Conservation (phyloP, 23 red algal species). For the Gracilaria gracilis region DNA sequence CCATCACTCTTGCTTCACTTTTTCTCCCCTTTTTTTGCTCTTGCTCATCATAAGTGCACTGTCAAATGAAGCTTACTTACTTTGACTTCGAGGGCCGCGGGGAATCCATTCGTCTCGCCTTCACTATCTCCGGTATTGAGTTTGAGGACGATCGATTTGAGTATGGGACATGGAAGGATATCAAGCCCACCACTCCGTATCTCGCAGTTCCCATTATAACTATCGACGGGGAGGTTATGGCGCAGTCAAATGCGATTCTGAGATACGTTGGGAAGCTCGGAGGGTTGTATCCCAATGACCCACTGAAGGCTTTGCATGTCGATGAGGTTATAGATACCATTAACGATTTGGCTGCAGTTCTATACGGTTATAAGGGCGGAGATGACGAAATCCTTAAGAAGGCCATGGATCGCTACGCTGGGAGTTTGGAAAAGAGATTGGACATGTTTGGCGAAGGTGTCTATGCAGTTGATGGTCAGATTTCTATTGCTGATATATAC, state of each 20-base stretch:
- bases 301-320: constrained; percentile 35
- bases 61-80: constrained; percentile 37
- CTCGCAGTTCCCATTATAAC: constrained; percentile 31
- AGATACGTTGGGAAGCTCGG: constrained; percentile 61
- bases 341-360: constrained; percentile 9
- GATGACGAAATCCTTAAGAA: constrained; percentile 26
- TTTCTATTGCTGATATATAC: constrained; percentile 49
- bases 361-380: constrained; percentile 10
- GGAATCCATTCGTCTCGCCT: constrained; percentile 60
- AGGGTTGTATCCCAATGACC: constrained; percentile 46
- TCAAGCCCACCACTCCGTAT: constrained; percentile 57
- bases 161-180: constrained; percentile 9
- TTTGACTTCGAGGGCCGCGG: constrained; percentile 44
- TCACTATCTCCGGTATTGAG: constrained; percentile 37
- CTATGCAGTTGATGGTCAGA: constrained; percentile 26
- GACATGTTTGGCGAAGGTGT: constrained; percentile 35
- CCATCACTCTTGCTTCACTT: no score
- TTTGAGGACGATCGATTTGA: constrained; percentile 50
- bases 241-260: constrained; percentile 55
- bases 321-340: constrained; percentile 62
- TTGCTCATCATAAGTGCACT: no score
- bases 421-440: constrained; percentile 48
- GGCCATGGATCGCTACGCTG: constrained; percentile 39
- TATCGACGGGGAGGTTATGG: constrained; percentile 24
- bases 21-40: no score